Conservation (phyloP, 2,329 filamentous ascomycete species). For the Grosmannia huntii region DNA sequence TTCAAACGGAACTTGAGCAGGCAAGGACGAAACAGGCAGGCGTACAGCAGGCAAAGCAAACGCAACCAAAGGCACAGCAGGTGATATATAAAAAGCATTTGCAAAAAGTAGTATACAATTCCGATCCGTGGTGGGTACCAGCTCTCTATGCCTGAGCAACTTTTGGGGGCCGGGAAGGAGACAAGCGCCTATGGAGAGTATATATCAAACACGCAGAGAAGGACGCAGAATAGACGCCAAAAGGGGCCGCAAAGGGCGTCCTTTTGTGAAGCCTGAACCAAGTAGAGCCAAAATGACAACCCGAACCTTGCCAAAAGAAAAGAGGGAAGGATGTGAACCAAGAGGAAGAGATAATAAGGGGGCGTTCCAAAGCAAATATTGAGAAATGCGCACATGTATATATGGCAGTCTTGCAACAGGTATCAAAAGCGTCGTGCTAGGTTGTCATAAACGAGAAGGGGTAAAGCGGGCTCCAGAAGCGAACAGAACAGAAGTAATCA, state of each 20-base stretch:
- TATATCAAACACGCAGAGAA: conserved; percentile 10
- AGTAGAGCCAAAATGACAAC: conserved; percentile 1
- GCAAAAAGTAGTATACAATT: conserved; percentile 10
- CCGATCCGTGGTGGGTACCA: conserved; percentile 7
- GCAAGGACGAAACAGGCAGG: background rate
- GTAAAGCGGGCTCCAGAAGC: background rate
- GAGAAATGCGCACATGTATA: background rate
- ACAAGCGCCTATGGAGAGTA: conserved; percentile 13
- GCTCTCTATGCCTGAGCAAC: conserved; percentile 10
- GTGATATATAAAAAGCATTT: conserved; percentile 1
- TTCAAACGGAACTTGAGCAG: background rate
- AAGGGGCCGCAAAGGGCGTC: too few species aligned
- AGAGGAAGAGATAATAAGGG: conserved; percentile 12
- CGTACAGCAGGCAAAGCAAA: background rate
- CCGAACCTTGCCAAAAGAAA: conserved; percentile 7
- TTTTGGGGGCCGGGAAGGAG: conserved; percentile 4
- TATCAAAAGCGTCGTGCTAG: conserved; percentile 16
- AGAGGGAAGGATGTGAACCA: conserved; percentile 15
- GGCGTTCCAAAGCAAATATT: conserved; percentile 7
- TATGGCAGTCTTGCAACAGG: conserved; percentile 13
- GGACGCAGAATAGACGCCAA: background rate
- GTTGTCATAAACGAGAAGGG: background rate
- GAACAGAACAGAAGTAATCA: conserved; percentile 32
- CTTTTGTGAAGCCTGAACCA: conserved; percentile 8
- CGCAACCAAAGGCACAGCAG: background rate